Conservation (phyloP, 2,329 filamentous ascomycete genomes). For the Aspergillus clavatus region DNA sequence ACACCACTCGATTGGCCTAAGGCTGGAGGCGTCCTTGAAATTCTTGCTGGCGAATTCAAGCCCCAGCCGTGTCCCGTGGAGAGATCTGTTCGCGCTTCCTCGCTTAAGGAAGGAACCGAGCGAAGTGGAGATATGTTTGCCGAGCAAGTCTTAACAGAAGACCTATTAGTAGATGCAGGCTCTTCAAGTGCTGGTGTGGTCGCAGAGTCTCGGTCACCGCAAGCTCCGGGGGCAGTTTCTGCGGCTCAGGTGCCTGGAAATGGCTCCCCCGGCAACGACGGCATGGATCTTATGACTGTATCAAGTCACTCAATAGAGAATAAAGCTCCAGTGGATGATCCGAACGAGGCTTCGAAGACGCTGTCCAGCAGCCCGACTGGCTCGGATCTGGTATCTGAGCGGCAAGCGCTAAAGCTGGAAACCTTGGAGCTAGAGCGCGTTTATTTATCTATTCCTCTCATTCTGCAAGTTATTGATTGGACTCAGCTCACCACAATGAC, state of each 20-base stretch:
- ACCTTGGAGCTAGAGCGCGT: slow-evolving; percentile 71
- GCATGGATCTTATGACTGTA: no score
- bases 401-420: slow-evolving; percentile 57
- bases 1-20: slow-evolving; percentile 27
- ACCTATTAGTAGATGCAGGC: neutral
- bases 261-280: no score
- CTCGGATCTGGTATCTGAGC: slow-evolving; percentile 17
- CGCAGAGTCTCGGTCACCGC: neutral
- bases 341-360: neutral
- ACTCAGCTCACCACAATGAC: slow-evolving; percentile 65
- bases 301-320: neutral
- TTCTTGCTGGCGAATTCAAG: slow-evolving; percentile 19
- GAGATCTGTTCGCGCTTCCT: neutral
- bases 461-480: slow-evolving; percentile 71
- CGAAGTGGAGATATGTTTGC: neutral
- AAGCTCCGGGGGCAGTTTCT: neutral
- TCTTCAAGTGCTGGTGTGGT: neutral
- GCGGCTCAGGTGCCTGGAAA: neutral
- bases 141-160: neutral
- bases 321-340: neutral
- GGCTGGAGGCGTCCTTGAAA: slow-evolving; percentile 29
- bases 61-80: neutral
- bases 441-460: slow-evolving; percentile 65
- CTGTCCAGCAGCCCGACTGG: slow-evolving; percentile 5
- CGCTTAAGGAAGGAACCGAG: slow-evolving; percentile 4